phyloP scores from a whole-genome alignment of 2,329 filamentous ascomycete species.

The Colletotrichum sp. region DNA sequence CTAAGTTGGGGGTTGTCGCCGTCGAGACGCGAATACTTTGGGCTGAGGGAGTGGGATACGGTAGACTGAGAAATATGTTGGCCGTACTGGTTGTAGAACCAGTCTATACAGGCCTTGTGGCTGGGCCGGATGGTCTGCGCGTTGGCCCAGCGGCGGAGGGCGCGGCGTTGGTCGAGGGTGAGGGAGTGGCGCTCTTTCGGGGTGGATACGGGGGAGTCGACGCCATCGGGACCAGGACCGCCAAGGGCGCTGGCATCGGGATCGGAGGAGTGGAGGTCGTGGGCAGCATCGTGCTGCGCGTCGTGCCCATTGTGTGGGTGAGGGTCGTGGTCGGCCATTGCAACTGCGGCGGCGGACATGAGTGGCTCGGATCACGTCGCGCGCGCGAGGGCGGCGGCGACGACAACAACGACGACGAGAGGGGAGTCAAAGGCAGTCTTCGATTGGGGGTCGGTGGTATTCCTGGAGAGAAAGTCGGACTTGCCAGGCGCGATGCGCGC shows the following conservation, averaged over 20 bases:
- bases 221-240: background rate
- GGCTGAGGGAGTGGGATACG: conserved; percentile 65
- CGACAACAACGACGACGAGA: background rate
- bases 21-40: conserved; percentile 66
- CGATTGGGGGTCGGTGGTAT: background rate
- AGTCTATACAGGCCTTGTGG: conserved; percentile 68
- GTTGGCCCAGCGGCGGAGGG: conserved; percentile 64
- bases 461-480: background rate
- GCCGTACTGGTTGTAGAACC: conserved; percentile 63
- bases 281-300: conserved; percentile 10
- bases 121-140: conserved; percentile 60
- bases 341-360: background rate
- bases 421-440: background rate
- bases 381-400: background rate
- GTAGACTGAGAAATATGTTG: conserved; percentile 68
- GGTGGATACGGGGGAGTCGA: conserved; percentile 1
- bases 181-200: conserved; percentile 61
- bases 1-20: conserved; percentile 64
- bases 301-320: conserved; percentile 10
- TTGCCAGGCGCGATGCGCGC: background rate
- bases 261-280: conserved; percentile 14
- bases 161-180: conserved; percentile 66
- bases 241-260: conserved; percentile 5
- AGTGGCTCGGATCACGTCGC: background rate
- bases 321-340: conserved; percentile 21